phyloP scores from a whole-genome alignment of 768 basidiomycete species.

The Suillus luteus region DNA sequence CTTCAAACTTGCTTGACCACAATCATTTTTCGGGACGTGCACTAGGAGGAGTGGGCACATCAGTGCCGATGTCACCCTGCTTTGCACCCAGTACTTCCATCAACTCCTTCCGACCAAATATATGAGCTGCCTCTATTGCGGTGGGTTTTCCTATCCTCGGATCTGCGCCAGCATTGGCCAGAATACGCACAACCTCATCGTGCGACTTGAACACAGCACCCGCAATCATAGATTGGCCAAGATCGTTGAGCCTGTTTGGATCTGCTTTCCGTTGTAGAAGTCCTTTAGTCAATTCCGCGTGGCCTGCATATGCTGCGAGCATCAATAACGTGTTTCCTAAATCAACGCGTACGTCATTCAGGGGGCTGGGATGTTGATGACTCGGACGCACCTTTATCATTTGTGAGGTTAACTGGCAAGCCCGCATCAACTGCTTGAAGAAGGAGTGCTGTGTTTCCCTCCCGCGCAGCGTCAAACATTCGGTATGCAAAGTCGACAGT shows the following conservation, averaged over 20 bases:
- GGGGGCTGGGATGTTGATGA: not conserved
- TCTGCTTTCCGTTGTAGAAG: conserved; percentile 63
- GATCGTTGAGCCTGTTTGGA: conserved; percentile 69
- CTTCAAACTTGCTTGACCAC: not conserved
- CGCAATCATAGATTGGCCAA: conserved; percentile 70
- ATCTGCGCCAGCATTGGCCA: conserved; percentile 57
- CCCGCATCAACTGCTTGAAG: conserved; percentile 66
- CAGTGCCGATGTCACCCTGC: conserved; percentile 48
- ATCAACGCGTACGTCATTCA: conserved; percentile 6
- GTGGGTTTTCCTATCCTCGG: conserved; percentile 66
- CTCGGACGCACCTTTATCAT: conserved; percentile 55
- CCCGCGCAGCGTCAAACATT: conserved; percentile 76
- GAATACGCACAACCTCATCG: conserved; percentile 58
- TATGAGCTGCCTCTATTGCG: conserved; percentile 66
- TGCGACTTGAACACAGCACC: conserved; percentile 79
- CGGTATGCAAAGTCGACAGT: conserved; percentile 57
- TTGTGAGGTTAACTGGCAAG: conserved; percentile 71
- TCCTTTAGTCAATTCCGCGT: conserved; percentile 50
- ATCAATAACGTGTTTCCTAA: conserved; percentile 79
- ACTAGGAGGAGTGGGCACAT: conserved; percentile 34
- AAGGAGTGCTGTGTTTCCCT: conserved; percentile 54
- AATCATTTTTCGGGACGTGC: conserved; percentile 13
- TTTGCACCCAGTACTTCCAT: conserved; percentile 58
- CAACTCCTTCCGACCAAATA: conserved; percentile 63
- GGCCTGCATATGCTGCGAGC: conserved; percentile 75